Conservation (phyloP, 192 early-diverging fungal species). For the Umbelopsis sp. region DNA sequence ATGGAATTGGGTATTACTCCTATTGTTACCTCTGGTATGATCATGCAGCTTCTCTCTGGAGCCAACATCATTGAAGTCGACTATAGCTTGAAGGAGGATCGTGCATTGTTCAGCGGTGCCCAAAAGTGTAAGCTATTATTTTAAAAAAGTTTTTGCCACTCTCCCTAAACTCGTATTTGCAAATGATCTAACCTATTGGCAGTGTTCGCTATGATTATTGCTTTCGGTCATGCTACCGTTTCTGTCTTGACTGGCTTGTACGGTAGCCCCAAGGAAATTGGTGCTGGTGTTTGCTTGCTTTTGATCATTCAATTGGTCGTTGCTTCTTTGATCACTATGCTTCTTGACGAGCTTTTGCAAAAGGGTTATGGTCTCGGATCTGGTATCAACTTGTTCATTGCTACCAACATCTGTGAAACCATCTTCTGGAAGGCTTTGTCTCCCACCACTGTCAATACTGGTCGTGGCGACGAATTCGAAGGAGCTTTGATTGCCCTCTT, state of each 20-base stretch:
- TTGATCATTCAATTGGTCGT: constrained; percentile 97
- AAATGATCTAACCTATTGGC: background rate
- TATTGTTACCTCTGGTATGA: constrained; percentile 99
- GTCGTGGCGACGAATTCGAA: constrained; percentile 98
- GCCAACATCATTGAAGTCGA: constrained; percentile 99
- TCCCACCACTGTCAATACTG: constrained; percentile 97
- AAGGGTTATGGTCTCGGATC: constrained; percentile 99
- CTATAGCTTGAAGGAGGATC: constrained; percentile 97
- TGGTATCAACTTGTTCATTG: constrained; percentile 99
- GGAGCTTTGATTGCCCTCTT: constrained; percentile 96
- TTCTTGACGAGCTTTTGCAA: constrained; percentile 98
- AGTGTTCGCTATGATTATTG: constrained; percentile 99
- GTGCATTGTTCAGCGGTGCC: constrained; percentile 98
- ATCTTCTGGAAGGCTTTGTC: constrained; percentile 99
- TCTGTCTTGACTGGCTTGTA: constrained; percentile 98
- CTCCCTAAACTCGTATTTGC: background rate
- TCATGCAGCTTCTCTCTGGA: constrained; percentile 99
- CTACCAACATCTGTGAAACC: constrained; percentile 99
- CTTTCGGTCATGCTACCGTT: constrained; percentile 97
- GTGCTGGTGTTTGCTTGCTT: constrained; percentile 94
- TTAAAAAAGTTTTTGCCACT: background rate
- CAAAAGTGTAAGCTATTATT: constrained; percentile 76
- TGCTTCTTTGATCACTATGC: constrained; percentile 95
- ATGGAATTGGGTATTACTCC: constrained; percentile 99
- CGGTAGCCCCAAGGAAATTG: constrained; percentile 94